Base-by-base conservation (phyloP, 2,329 filamentous ascomycete genomes). In the Myriosclerotinia scirpicola region DNA sequence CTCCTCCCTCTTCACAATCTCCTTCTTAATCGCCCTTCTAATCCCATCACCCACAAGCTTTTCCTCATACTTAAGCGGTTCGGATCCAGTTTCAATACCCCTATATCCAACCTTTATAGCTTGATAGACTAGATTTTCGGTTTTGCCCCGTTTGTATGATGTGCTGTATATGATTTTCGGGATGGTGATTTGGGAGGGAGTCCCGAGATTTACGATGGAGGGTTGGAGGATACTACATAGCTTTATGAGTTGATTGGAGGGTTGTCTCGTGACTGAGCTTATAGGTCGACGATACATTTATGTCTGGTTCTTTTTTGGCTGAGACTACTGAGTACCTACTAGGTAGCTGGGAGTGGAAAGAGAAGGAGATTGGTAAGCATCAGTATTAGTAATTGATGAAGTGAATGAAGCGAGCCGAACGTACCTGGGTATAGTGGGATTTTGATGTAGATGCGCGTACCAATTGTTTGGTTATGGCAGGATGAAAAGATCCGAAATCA, bases 111-210 rank as follows among this genome's bases (percentile, higher is more conserved):
- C 80, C 54, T 81, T 81, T 44, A 95, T 75, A 2, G 92, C 91
- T 69, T 83, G 78, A 72, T 88, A 85, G 30, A 95, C 91, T 3
- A 94, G 81, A 65, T 84, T 80, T 26, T 84, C 82, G 0, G 90
- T 92, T 22, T 79, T 79, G 0, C 89, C 86, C 73, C 89, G 88
- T 77, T 95, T 95, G 91, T 91, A 94, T n/a, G 91, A 91, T 2
- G 91, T 94, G 62, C 91, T 91, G 76, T 95, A 95, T 69, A 95
- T 73, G 40, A 88, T 79, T 69, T 80, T 82, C 6, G 84, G 84
- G 71, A 85, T 81, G 20, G 73, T 75, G 53, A 69, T 68, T 9
- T 69, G 62, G 0, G 66, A 67, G 20, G 67, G n/a, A 17, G 53
- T 68, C 15, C 42, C 67, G 52, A 63, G 14, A 15, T 55, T 40